Evolutionary conservation across 345 rosid genomes (phyloP), one percentile per base, ranked within the genome.

Genomic region (Orychophragmus violaceus): DNA sequence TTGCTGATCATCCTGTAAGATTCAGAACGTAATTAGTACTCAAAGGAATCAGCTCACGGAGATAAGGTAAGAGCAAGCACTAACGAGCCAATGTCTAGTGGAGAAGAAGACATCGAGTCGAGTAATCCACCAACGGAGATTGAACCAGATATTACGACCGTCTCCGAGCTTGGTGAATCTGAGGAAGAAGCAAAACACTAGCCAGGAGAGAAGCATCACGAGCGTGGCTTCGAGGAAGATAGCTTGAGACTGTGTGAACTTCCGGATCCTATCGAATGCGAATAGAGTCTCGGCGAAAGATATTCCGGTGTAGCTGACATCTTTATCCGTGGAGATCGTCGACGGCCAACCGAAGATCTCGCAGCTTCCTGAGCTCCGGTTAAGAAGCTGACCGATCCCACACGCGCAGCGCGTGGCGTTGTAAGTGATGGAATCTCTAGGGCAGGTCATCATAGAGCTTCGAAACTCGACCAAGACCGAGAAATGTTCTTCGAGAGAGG

Each of bases 41-140:
- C 29, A 25, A 42, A 61, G n/a, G 21, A 52, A 14, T 7, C 17
- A 62, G 7, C n/a, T n/a, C n/a, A n/a, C n/a, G n/a, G n/a, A n/a
- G n/a, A n/a, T n/a, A n/a, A n/a, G n/a, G n/a, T n/a, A n/a, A n/a
- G n/a, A 10, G 5, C 25, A 35, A 46, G 56, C 8, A 80, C 77
- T 76, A 51, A 93, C 99, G 79, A 90, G 90, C 97, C 97, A 94
- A 79, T 94, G 99, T 64, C 97, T 73, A 16, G 97, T 94, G 69
- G 99, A 77, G 70, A 86, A 94, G 82, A 89, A 83, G 76, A 94
- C 62, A 68, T 94, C 99, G 45, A 94, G 70, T 3, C 99, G 77
- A 77, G 95, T 87, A 76, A 94, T 75, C 96, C 95, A 90, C 97
- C 99, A 94, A 45, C 99, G 80, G 63, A 94, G 68, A 60, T 70